Evolutionary conservation across 805 yeast species (phyloP), one percentile per base, ranked within the genome.

Genomic region (Cyberlindnera subsufficiens): DNA sequence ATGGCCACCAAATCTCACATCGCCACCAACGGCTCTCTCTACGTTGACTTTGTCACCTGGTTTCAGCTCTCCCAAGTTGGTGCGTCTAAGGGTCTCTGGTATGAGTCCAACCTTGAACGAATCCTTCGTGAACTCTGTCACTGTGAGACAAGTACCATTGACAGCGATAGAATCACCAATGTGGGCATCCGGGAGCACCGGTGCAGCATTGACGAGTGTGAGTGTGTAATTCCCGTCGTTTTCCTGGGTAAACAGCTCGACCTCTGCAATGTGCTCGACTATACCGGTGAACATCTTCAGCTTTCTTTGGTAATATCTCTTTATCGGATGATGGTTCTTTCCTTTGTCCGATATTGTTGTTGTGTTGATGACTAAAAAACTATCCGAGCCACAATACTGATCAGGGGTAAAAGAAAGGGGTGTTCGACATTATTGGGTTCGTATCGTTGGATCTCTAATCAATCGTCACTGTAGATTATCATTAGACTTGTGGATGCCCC

Each of bases 1-100:
- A 63, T 93, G 99, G 1, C 99, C 99, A 19, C 99, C 99, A 56
- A 90, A 78, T 49, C 99, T 71, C 6, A 80, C 86, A 41, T 86
- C 87, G 13, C 80, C 79, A 4, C 69, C 71, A 29, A 93, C 88
- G 0, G 99, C 99, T 45, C 99, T 72, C 63, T 93, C 99, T 47
- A 91, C 69, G 60, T 93, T 91, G 17, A 93, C 96, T 45, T 71
- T 72, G 16, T 75, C 61, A 2, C 87, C 90, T 1, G 44, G 38
- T 18, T 52, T 58, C 61, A 91, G 72, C 9, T 64, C 63, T 1
- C 89, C 91, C 35, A 93, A 66, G 50, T 85, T 82, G 2, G 96
- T 80, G 48, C 93, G 74, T 46, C 87, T 77, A 32, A 93, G 70
- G 0, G 99, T 90, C 58, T 93, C 99, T 9, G 95, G 95, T 1